A percentile compares a stretch with the other conserved stretches of the same genome.
phyloP scores from a whole-genome alignment of 106 monocot genomes.

The Acorus calamus region DNA sequence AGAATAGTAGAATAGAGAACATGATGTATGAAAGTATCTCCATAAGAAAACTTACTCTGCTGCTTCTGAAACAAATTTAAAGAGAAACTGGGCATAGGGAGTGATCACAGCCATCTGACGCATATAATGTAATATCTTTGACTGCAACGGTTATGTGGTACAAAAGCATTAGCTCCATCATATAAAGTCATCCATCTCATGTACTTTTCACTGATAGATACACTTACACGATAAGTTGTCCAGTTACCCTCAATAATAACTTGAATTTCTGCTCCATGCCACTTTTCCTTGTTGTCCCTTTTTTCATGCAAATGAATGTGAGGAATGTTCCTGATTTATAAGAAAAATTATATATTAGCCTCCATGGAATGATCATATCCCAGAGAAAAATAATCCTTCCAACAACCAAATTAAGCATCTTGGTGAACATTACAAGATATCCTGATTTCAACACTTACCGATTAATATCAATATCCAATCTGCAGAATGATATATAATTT shows the following conservation, averaged over 20 bases:
- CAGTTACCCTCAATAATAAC: constrained; percentile 97
- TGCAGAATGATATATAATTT: constrained; percentile 74
- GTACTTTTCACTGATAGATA: neutral
- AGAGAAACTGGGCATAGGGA: constrained; percentile 86
- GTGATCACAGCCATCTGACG: constrained; percentile 99
- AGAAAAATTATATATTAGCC: neutral
- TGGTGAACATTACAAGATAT: neutral
- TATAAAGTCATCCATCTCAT: too few species aligned
- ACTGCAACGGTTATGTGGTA: constrained; percentile 26
- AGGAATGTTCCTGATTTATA: constrained; percentile 64
- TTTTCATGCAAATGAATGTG: constrained; percentile 96
- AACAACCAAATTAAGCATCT: neutral
- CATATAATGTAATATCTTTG: constrained; percentile 97
- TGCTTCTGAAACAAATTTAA: constrained; percentile 66
- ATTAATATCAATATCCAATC: constrained; percentile 94
- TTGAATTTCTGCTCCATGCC: constrained; percentile 99
- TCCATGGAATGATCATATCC: neutral
- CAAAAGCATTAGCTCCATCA: too few species aligned
- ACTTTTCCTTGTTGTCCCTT: constrained; percentile 63
- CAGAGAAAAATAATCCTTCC: neutral
- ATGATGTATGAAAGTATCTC: neutral
- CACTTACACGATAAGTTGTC: constrained; percentile 91
- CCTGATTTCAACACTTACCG: constrained; percentile 25
- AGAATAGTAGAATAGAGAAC: neutral
- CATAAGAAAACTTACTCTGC: constrained; percentile 53